These are phyloP conservation scores for Aethionema arabicum DNA, from an alignment of 345 rosid species.

Conservation along the genomic window DNA sequence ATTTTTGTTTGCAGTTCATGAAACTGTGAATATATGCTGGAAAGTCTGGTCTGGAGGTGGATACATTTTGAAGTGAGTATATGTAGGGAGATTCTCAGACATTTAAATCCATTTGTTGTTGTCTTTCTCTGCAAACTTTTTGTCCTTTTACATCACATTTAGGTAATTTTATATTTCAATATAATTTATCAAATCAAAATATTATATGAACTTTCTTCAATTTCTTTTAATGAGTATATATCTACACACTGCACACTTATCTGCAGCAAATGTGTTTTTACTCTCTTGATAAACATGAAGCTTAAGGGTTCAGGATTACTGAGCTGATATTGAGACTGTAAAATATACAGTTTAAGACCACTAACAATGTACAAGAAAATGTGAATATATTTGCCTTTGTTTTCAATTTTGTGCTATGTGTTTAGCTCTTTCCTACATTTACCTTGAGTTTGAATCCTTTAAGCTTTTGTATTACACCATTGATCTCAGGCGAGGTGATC, in stretches of 20 bases:
- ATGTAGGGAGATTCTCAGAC: constrained; percentile 28
- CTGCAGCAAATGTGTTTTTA: neutral
- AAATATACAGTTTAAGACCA: constrained; percentile 21
- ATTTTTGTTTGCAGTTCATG: constrained; percentile 19
- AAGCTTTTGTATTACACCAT: constrained; percentile 13
- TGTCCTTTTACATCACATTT: neutral
- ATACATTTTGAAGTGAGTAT: constrained; percentile 24
- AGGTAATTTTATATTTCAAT: constrained; percentile 4
- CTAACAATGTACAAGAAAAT: constrained; percentile 28
- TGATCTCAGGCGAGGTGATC: constrained; percentile 32
- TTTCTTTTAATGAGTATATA: neutral
- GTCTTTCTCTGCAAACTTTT: constrained; percentile 25
- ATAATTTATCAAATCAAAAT: constrained; percentile 1
- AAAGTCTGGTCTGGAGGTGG: constrained; percentile 14
- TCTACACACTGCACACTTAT: constrained; percentile 3
- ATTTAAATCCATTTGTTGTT: constrained; percentile 6
- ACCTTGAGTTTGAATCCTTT: constrained; percentile 22
- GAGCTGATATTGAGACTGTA: too few species aligned
- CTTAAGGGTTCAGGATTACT: too few species aligned
- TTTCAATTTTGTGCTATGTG: constrained; percentile 15
- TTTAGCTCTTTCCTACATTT: constrained; percentile 22
- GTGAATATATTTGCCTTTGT: constrained; percentile 22
- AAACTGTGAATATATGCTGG: constrained; percentile 23
- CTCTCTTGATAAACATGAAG: too few species aligned
- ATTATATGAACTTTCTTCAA: constrained; percentile 16